Evolutionary conservation across 257 asterid genomes (phyloP), one percentile per base, ranked within the genome.

Genomic region (Dorcoceras hygrometricum): DNA sequence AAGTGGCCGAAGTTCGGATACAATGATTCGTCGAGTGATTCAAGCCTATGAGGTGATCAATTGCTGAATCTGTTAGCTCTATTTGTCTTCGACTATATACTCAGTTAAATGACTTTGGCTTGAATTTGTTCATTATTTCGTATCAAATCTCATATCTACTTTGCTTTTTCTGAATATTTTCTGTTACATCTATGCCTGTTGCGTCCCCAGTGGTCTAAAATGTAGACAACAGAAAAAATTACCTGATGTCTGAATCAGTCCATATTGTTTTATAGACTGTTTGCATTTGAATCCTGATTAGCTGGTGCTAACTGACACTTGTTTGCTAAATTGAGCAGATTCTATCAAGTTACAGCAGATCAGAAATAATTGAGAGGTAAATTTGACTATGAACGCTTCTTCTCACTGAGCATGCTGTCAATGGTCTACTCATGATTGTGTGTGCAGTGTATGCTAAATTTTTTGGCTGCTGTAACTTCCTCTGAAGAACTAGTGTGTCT

Each of bases 301-400:
- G 63, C 48, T 61, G 66, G 65, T 69, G 64, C 74, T 84, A 72
- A 81, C 66, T 62, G 16, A 62, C 43, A 31, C 11, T 65, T 63
- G 9, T 78, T 72, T 77, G 59, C 57, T 69, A 19, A 69, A 68
- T 70, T 69, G 19, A 34, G 63, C 95, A 89, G 97, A 82, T 87
- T 56, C 76, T 92, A 48, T 83, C 96, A 71, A 72, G 68, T 84
- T 83, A 53, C 84, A 89, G 84, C 84, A 84, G 72, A 77, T 83
- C 86, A 58, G 97, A 87, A 74, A 79, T 87, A 26, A 86, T 92
- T 54, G 96, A 87, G 79, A 83, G 98, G 98, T 87, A 83, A 75
- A 66, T 2, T 31, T 27, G 34, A 65, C 62, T 53, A 65, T 50
- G 36, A 57, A 23, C 26, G 46, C 59, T 31, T 68, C 71, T 63